Percentiles rank a stretch among this genome's conserved stretches.
These are phyloP conservation scores for Curvularia lunata DNA, from an alignment of 2,329 filamentous ascomycete genomes.

Conservation along the genomic window DNA sequence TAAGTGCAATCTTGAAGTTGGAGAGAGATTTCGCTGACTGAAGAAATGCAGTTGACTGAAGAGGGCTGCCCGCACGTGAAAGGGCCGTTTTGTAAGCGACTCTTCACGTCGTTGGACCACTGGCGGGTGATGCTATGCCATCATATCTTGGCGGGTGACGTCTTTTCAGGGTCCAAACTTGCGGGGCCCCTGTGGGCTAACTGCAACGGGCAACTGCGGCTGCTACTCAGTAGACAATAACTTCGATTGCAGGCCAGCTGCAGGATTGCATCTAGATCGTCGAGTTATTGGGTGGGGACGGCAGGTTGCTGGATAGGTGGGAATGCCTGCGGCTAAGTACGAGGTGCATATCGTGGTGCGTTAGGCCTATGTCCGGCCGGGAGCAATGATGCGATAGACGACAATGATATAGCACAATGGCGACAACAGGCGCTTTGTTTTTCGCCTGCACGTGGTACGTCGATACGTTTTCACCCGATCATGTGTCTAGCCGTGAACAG, in stretches of 20 bases:
- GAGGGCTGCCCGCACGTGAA: background rate
- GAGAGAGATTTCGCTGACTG: background rate
- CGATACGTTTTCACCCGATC: background rate
- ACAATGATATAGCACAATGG: background rate
- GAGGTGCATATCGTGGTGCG: slow-evolving; percentile 10
- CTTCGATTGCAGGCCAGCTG: slow-evolving; percentile 10
- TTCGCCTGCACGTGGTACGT: background rate
- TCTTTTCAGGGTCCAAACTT: slow-evolving; percentile 24
- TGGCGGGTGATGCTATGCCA: slow-evolving; percentile 16
- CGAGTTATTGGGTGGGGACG: slow-evolving; percentile 2
- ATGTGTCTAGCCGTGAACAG: background rate
- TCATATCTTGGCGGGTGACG: slow-evolving; percentile 25
- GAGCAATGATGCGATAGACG: background rate
- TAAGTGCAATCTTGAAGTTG: slow-evolving; percentile 2
- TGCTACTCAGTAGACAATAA: slow-evolving; percentile 11
- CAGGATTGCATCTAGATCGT: slow-evolving; percentile 9
- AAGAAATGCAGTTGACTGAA: background rate
- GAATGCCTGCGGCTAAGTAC: slow-evolving; percentile 4
- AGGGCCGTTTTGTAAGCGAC: background rate
- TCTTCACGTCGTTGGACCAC: slow-evolving; percentile 13
- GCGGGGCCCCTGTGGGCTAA: slow-evolving; percentile 13
- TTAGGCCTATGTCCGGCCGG: background rate
- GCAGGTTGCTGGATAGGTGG: slow-evolving; percentile 7
- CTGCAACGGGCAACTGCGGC: slow-evolving; percentile 5
- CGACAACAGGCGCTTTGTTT: background rate